Conservation (phyloP, 2,329 filamentous ascomycete genomes). For the Phoma herbarum region DNA sequence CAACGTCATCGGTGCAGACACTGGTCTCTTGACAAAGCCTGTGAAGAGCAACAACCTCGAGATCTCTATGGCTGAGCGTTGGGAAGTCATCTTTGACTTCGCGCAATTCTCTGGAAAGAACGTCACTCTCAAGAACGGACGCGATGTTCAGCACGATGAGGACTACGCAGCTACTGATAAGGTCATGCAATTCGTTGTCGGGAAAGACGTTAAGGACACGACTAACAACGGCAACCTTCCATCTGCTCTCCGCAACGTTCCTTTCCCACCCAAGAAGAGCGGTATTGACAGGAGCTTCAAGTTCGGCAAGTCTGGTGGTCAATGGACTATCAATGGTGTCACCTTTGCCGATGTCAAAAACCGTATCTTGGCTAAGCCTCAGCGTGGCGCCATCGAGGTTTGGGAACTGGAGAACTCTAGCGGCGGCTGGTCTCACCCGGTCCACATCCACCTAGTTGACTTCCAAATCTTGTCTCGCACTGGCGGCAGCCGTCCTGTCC, state of each 20-base stretch:
- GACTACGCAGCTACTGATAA: conserved; percentile 61
- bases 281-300: conserved; percentile 46
- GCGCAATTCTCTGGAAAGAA: conserved; percentile 60
- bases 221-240: conserved; percentile 42
- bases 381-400: conserved; percentile 47
- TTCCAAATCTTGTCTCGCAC: conserved; percentile 63
- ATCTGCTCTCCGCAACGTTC: conserved; percentile 39
- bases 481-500: conserved; percentile 54
- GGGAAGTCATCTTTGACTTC: conserved; percentile 69
- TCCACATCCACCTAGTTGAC: conserved; percentile 68
- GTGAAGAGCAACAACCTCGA: conserved; percentile 56
- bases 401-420: conserved; percentile 58
- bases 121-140: conserved; percentile 58
- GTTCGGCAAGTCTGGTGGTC: conserved; percentile 40
- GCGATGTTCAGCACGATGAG: conserved; percentile 58
- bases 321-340: conserved; percentile 53
- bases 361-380: conserved; percentile 49
- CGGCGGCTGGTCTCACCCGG: conserved; percentile 63
- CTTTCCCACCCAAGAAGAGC: conserved; percentile 44
- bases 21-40: conserved; percentile 54
- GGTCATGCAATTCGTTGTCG: conserved; percentile 58
- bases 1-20: conserved; percentile 64
- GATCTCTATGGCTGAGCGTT: conserved; percentile 66
- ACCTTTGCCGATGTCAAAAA: conserved; percentile 48
- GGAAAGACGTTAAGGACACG: conserved; percentile 36